Percentiles rank a stretch among this genome's conserved stretches.
Conservation (phyloP, 345 rosid species). For the Eucalyptus globulus region DNA sequence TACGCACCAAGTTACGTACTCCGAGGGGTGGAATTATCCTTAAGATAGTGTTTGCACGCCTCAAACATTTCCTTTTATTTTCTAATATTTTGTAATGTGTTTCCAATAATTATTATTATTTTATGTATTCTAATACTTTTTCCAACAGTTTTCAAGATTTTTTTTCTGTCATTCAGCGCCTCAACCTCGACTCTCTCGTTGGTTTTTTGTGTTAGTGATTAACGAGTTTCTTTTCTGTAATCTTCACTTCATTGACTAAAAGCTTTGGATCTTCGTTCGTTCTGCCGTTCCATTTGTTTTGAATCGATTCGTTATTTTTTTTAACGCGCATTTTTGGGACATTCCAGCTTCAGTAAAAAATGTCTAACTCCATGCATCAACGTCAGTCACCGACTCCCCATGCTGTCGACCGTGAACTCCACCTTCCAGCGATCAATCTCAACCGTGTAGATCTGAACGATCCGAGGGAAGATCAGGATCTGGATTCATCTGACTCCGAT, state of each 20-base stretch:
- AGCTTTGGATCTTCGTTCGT: background rate
- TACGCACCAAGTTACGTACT: too few species aligned
- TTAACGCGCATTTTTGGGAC: background rate
- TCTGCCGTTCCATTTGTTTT: background rate
- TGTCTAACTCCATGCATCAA: background rate
- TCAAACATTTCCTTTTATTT: too few species aligned
- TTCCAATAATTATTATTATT: too few species aligned
- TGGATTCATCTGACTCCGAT: conserved; percentile 42
- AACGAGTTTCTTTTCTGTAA: background rate
- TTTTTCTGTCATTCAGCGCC: background rate
- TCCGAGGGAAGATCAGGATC: background rate
- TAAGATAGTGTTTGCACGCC: too few species aligned
- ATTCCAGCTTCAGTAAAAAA: background rate
- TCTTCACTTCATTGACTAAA: background rate
- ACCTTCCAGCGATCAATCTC: background rate
- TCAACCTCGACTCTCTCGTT: background rate
- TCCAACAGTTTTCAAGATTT: background rate
- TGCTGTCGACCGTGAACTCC: background rate
- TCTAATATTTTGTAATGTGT: too few species aligned
- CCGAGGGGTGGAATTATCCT: accelerated
- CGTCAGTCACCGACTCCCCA: background rate
- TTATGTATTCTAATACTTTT: too few species aligned
- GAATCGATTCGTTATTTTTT: background rate
- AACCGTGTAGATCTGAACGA: background rate
- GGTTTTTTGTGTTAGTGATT: background rate